Evolutionary conservation across 2,329 filamentous ascomycete genomes (phyloP), one percentile per base, ranked within the genome.

Genomic region (Colletotrichum tanaceti): DNA sequence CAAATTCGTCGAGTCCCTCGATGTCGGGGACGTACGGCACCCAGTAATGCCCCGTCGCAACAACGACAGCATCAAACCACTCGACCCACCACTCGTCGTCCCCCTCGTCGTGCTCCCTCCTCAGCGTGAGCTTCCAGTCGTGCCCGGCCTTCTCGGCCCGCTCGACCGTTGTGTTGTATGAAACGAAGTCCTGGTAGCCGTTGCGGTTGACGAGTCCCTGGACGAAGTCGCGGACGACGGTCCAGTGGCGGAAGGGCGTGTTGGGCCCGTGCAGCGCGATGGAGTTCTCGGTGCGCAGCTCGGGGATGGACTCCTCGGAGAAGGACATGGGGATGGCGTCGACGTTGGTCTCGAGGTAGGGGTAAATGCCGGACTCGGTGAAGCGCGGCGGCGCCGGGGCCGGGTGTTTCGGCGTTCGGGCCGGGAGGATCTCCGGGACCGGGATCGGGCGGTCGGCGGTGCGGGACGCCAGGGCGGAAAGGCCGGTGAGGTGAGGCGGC

Each of bases 51-150:
- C 89, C 89, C 41, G 81, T 87, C 1, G 87, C 88, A 4, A 90
- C 83, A 0, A 90, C 79, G 0, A 90, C 81, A 0, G 86, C 88
- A 72, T 91, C 89, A 64, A 90, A 90, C 35, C 78, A 79, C 73
- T 91, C 89, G 0, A 77, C 78, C 88, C 88, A 90, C 88, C 89
- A 91, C 68, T n/a, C n/a, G n/a, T 85, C 84, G 70, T 90, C 85
- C 58, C 76, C 74, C 4, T 72, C 67, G 1, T 71, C 67, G 16
- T 74, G 76, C 16, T 76, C 72, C 24, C 80, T 80, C 18, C 87
- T 79, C 28, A 91, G 73, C 1, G 83, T 85, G 3, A 89, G 72
- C 47, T 80, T 80, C 88, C 84, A 90, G 76, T 85, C 84, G 0
- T 75, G 72, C 0, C 78, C 79, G 0, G 80, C 73, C 72, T 88